Percentiles rank a stretch among this genome's conserved stretches.
Evolutionary conservation across 176 grass and related monocot genomes (phyloP).

Genomic region (Musa itinerans): DNA sequence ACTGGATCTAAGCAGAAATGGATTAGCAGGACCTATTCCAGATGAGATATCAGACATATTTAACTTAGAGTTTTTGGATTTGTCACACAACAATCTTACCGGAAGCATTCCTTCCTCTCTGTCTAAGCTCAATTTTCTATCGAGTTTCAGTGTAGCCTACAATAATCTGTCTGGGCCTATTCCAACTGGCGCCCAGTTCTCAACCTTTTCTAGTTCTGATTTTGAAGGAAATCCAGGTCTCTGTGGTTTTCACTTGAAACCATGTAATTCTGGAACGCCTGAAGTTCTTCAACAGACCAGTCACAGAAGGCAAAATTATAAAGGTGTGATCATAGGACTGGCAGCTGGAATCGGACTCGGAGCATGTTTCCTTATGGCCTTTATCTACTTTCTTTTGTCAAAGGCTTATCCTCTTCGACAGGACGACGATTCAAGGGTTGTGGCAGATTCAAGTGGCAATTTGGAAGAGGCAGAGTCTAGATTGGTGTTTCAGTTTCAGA

Average conservation of each 20-base stretch:
- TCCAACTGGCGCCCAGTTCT: constrained; percentile 77
- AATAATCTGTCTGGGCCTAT: constrained; percentile 71
- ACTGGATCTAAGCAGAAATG: constrained; percentile 78
- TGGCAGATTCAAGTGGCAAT: constrained; percentile 39
- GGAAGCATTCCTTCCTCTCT: constrained; percentile 77
- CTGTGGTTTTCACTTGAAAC: constrained; percentile 36
- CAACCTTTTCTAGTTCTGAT: constrained; percentile 58
- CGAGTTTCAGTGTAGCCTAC: constrained; percentile 84
- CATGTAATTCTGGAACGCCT: constrained; percentile 5
- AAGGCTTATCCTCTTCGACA: constrained; percentile 35
- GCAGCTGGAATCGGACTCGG: constrained; percentile 55
- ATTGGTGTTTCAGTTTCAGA: constrained; percentile 81
- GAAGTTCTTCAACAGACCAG: constrained; percentile 12
- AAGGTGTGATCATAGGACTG: constrained; percentile 57
- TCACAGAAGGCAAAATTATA: constrained; percentile 38
- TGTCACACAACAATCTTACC: constrained; percentile 85
- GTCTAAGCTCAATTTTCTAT: constrained; percentile 78
- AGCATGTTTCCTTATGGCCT: constrained; percentile 44
- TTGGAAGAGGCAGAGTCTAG: constrained; percentile 56
- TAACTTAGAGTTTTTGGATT: constrained; percentile 68
- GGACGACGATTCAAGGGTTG: constrained; percentile 44
- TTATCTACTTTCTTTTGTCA: constrained; percentile 42
- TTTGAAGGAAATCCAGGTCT: constrained; percentile 78
- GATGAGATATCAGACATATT: constrained; percentile 70
- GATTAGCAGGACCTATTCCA: constrained; percentile 62